Evolutionary conservation across 306 rosid species (phyloP), one percentile per base, ranked within the genome.

Genomic region (Vicia sativa): DNA sequence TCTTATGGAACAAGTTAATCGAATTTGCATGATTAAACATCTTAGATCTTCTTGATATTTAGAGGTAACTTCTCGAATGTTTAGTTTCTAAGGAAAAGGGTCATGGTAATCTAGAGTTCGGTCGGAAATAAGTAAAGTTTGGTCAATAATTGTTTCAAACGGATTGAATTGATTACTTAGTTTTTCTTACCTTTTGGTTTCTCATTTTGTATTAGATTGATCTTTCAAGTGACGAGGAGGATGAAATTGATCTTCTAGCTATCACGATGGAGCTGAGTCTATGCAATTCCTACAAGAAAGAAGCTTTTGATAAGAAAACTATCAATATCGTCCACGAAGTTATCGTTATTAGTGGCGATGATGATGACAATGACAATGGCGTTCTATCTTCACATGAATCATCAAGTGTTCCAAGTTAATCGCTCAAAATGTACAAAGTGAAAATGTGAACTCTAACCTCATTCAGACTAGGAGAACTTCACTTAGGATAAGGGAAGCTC

Each of bases 391-490:
- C 59, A 38, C 83, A 49, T 38, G 72, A 76, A 0, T 42, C 76
- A 61, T 75, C 18, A 70, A 73, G 74, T 48, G 81, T 72, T 75
- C 89, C 11, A 82, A 71, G 37, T 74, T 79, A 37, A 54, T 76
- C 31, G 71, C 69, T 78, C 81, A 75, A 68, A 75, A 57, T 28
- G 64, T 73, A 53, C 85, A 78, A 72, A 70, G 72, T 46, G 79
- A 81, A 72, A 82, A 43, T 6, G 59, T 79, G 48, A 63, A 61
- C 48, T 82, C 82, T n/a, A 79, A 84, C 42, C 76, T 76, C 21
- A 21, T 79, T 45, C 85, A 67, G 67, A 84, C 71, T 68, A 85
- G 84, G 81, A 82, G 89, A 73, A 87, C 91, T 71, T 80, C 86
- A 0, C 73, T 75, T 37, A 73, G 84, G 76, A 83, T 78, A 39